Evolutionary conservation across 345 rosid species (phyloP), one percentile per base, ranked within the genome.

Genomic region (Dipteronia dyeriana): DNA sequence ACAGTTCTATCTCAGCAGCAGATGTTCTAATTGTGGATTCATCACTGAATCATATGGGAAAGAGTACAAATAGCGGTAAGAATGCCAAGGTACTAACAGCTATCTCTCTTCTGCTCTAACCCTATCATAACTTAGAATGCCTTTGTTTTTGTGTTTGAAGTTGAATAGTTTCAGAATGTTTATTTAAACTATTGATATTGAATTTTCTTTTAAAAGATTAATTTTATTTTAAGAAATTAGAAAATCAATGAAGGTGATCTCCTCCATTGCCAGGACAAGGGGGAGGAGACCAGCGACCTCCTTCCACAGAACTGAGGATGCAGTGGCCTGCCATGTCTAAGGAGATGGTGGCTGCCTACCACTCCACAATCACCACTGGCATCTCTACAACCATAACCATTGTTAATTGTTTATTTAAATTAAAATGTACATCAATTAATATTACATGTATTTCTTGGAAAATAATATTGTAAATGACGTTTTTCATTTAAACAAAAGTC

Each of bases 11-110:
- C 9, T 80, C 84, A 61, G 60, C 78, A 68, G 70, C 75, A 78
- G 83, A 81, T 77, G 77, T 73, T 60, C 64, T 71, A 72, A 77
- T 78, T 76, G 61, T 60, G 65, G 79, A 79, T 85, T 79, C 86
- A 70, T 66, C 85, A 16, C 20, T 69, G 62, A 80, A 75, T 29
- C 69, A 76, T 5, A 22, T 16, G 68, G 78, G 2, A 45, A 72
- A 75, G 74, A 78, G 56, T 77, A 77, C 71, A 66, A 67, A 79
- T 77, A 43, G 59, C 47, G 38, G 69, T 45, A 65, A 65, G 61
- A 31, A 7, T 59, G 23, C 66, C 41, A 70, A 76, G 79, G 79
- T 80, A 74, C 68, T 54, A 38, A 13, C 62, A 5, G 20, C 54
- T 75, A 9, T 14, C 60, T 75, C 60, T 62, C 47, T 41, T 56